Base-by-base conservation (phyloP, 352 stramenopile genomes). In the Salisapilia sapeloensis region DNA sequence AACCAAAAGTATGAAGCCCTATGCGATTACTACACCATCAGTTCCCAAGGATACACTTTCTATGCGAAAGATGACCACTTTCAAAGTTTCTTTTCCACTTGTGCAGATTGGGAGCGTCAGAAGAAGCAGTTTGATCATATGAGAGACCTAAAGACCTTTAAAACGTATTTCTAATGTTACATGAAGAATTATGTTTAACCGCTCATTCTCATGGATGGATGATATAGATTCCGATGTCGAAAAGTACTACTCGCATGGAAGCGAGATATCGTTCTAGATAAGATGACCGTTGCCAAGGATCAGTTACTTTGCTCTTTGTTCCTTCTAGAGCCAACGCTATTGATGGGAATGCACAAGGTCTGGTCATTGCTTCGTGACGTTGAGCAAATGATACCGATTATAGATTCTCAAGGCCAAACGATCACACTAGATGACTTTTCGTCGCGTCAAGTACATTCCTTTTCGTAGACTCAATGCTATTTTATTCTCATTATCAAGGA, bases 1-100 rank as follows among this genome's bases (percentile, higher is more conserved):
- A 33, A 50, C 24, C 35, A 67, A 45, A 30, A 41, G 16, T 24
- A 51, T 16, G 31, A 53, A 8, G 53, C 53, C 11, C 44, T 47
- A 14, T 79, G 36, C 33, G 70, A 82, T 32, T 85, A 67, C 42
- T 85, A 85, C 53, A 81, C 67, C 1, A 52, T 81, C 24, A 80
- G 62, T 33, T 29, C 38, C 6, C 31, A 44, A 2, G 66, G 61
- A 0, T 71, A 79, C 35, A 75, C 67, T 9, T 82, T 77, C 21
- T 58, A 82, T 31, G 35, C 49, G 14, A 71, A 79, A 18, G 40
- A 50, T 6, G 56, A 79, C 41, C 36, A 31, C 4, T 70, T 64
- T 10, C 26, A 46, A 11, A 54, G 60, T 0, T 46, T 46, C 0
- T 81, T 79, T 25, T 40, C 72, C 0, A 47, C 58, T 0, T 33